A percentile compares a stretch with the other conserved stretches of the same genome.
phyloP scores from a whole-genome alignment of 306 rosid species.

The Fagus crenata region DNA sequence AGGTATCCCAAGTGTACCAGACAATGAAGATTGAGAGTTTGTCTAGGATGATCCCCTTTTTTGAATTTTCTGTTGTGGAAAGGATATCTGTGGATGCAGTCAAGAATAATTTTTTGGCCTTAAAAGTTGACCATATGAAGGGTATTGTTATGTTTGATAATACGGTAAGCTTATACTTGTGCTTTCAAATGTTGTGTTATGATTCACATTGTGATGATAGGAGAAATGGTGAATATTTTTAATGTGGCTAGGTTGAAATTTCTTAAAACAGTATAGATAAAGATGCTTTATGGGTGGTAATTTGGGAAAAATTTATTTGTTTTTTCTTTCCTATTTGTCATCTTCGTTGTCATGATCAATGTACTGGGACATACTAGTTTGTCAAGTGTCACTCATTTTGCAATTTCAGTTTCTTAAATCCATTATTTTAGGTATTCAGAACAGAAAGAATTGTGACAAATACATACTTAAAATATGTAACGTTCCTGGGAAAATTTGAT shows the following conservation, averaged over 20 bases:
- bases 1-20: conserved; percentile 90
- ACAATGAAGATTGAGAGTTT: conserved; percentile 77
- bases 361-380: no score
- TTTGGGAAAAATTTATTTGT: not conserved
- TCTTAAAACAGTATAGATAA: not conserved
- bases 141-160: conserved; percentile 56
- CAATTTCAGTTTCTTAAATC: no score
- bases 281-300: not conserved
- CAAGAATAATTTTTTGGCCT: conserved; percentile 75
- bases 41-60: conserved; percentile 80
- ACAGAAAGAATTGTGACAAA: no score
- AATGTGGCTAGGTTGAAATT: not conserved
- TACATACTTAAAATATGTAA: no score
- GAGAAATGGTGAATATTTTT: not conserved
- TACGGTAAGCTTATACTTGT: conserved; percentile 35
- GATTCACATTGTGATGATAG: no score
- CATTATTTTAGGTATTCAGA: no score
- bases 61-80: conserved; percentile 70
- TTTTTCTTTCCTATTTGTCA: not conserved
- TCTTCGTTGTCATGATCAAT: no score
- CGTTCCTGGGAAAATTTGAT: no score
- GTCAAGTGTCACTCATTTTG: no score
- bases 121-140: conserved; percentile 89
- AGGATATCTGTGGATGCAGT: conserved; percentile 94
- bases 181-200: not conserved